phyloP scores from a whole-genome alignment of 2,329 filamentous ascomycete genomes.

The Aspergillus aculeatus region DNA sequence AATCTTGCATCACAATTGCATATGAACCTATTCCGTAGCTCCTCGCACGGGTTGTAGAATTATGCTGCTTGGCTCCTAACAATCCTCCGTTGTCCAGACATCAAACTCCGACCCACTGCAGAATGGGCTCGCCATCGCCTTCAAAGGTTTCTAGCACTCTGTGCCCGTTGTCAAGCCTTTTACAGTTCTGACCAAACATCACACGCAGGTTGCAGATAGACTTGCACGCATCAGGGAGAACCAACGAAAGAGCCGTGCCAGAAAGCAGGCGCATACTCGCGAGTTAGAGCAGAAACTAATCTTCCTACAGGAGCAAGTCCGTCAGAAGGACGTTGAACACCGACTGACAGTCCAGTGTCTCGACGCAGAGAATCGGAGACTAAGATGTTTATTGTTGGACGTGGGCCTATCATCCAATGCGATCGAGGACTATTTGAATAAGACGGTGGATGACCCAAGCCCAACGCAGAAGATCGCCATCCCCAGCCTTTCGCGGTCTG shows the following conservation, averaged over 20 bases:
- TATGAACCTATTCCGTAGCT: too few species aligned
- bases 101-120: too few species aligned
- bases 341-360: conserved; percentile 34
- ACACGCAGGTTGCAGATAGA: conserved; percentile 18
- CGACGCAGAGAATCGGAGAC: conserved; percentile 34
- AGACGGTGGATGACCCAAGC: conserved; percentile 18
- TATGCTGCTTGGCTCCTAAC: too few species aligned
- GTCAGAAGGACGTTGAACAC: conserved; percentile 34
- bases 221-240: conserved; percentile 44
- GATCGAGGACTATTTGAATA: conserved; percentile 30
- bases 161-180: not conserved
- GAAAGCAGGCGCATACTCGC: conserved; percentile 37
- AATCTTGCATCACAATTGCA: too few species aligned
- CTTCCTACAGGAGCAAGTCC: conserved; percentile 26
- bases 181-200: not conserved
- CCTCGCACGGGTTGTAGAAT: too few species aligned
- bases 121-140: too few species aligned
- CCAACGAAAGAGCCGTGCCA: conserved; percentile 39
- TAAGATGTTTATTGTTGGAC: conserved; percentile 27
- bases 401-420: conserved; percentile 24
- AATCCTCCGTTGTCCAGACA: too few species aligned
- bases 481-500: conserved; percentile 26
- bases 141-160: conserved; percentile 14
- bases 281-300: conserved; percentile 37
- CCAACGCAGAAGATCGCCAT: conserved; percentile 35